These are phyloP conservation scores for Fusarium sulawesiense DNA, from an alignment of 2,329 filamentous ascomycete species.

Conservation along the genomic window DNA sequence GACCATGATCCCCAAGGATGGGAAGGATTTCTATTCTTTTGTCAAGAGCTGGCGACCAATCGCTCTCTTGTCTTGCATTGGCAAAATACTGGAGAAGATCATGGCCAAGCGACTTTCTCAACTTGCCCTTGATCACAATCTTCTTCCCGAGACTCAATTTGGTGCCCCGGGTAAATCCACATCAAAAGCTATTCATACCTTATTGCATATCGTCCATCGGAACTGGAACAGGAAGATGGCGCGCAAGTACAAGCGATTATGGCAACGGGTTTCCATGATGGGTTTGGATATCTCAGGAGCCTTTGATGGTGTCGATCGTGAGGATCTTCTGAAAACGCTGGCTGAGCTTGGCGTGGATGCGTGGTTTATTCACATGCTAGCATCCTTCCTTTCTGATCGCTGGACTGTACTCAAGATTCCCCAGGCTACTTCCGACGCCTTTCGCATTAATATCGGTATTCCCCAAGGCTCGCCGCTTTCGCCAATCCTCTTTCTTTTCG, in stretches of 20 bases:
- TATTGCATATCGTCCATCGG: not conserved
- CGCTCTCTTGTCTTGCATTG: slow-evolving; percentile 1
- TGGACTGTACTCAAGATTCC: slow-evolving; percentile 5
- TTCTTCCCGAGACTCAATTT: not conserved
- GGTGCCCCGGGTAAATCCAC: not conserved
- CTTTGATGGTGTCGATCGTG: slow-evolving; percentile 1
- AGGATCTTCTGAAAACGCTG: slow-evolving; percentile 3
- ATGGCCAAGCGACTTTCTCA: not conserved
- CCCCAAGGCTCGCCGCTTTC: slow-evolving; percentile 28
- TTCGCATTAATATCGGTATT: slow-evolving; percentile 18
- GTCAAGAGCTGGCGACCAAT: slow-evolving; percentile 24
- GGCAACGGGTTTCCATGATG: not conserved
- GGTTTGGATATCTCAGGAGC: slow-evolving; percentile 23
- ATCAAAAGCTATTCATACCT: not conserved
- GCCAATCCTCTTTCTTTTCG: slow-evolving; percentile 18
- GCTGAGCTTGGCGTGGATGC: not conserved
- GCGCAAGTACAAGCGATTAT: not conserved
- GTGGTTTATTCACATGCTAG: slow-evolving; percentile 1
- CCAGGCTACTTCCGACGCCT: not conserved
- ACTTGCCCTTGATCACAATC: not conserved
- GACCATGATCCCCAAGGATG: slow-evolving; percentile 10
- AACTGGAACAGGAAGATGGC: not conserved
- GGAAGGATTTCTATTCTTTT: not conserved
- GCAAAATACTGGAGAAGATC: slow-evolving; percentile 19
- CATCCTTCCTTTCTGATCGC: slow-evolving; percentile 16